A percentile compares a stretch with the other conserved stretches of the same genome.
Conservation (phyloP, 2,329 filamentous ascomycete genomes). For the Nothophoma quercina region DNA sequence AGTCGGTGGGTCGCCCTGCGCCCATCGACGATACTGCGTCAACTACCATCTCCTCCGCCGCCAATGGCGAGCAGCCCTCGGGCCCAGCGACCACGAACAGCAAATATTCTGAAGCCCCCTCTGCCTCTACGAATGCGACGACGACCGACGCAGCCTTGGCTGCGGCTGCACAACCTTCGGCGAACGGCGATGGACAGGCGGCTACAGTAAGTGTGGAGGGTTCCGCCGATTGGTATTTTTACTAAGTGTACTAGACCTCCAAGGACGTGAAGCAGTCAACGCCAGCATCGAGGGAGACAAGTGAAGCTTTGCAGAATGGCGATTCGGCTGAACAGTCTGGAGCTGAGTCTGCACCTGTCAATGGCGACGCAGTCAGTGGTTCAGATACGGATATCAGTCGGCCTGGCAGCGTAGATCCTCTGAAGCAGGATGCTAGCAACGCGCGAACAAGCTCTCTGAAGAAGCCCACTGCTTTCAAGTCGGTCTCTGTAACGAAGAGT, state of each 20-base stretch:
- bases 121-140: constrained; percentile 46
- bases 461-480: constrained; percentile 82
- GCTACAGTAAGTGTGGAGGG: constrained; percentile 33
- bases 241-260: constrained; percentile 29
- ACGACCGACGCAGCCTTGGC: constrained; percentile 27
- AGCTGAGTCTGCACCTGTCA: constrained; percentile 48
- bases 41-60: constrained; percentile 64
- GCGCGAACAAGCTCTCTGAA: constrained; percentile 65
- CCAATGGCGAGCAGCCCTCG: constrained; percentile 54
- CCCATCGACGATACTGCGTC: constrained; percentile 72
- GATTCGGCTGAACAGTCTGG: constrained; percentile 45
- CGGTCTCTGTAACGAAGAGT: constrained; percentile 84
- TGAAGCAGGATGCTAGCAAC: constrained; percentile 66
- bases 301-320: constrained; percentile 45
- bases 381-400: constrained; percentile 79
- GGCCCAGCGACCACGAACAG: constrained; percentile 42
- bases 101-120: constrained; percentile 33
- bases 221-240: not conserved
- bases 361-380: constrained; percentile 74
- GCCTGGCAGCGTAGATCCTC: constrained; percentile 59
- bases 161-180: constrained; percentile 26
- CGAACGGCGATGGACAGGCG: constrained; percentile 25
- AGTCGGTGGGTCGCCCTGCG: constrained; percentile 70
- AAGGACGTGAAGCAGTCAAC: constrained; percentile 21
- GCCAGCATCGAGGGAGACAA: constrained; percentile 23